A percentile compares a stretch with the other conserved stretches of the same genome.
These are phyloP conservation scores for Escallonia rubra DNA, from an alignment of 129 eudicot species.

Conservation along the genomic window DNA sequence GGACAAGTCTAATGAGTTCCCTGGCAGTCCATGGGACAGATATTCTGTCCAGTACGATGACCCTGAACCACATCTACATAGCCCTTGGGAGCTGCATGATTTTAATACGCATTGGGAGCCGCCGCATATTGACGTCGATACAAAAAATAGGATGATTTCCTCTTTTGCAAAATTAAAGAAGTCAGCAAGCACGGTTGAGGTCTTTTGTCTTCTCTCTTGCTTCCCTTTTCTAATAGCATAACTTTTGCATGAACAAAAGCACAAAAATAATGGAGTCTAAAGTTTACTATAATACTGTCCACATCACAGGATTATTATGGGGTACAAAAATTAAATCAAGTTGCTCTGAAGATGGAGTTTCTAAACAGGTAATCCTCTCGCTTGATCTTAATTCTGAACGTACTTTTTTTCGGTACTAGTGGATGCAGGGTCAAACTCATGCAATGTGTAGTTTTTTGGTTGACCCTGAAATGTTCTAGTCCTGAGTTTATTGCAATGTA, in stretches of 20 bases:
- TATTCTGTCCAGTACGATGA: constrained; percentile 28
- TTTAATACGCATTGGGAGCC: constrained; percentile 39
- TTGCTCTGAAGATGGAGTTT: constrained; percentile 48
- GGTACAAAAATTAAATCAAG: constrained; percentile 48
- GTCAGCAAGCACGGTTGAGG: constrained; percentile 46
- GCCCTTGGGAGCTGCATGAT: constrained; percentile 92
- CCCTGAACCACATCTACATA: constrained; percentile 22
- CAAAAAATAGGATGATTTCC: constrained; percentile 31
- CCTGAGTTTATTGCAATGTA: no score
- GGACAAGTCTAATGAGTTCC: constrained; percentile 49
- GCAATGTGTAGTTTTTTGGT: no score
- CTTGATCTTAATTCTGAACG: background rate
- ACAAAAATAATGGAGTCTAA: background rate
- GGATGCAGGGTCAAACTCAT: no score
- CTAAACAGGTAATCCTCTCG: constrained; percentile 52
- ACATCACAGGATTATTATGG: constrained; percentile 68
- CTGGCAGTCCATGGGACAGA: constrained; percentile 91
- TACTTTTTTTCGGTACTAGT: no score
- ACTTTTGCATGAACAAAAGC: background rate
- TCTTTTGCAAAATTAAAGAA: constrained; percentile 40
- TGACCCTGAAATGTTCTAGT: no score
- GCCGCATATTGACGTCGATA: constrained; percentile 34
- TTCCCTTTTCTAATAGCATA: background rate
- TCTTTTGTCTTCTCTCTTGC: constrained; percentile 6
- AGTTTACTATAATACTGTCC: constrained; percentile 6